phyloP scores from a whole-genome alignment of 768 basidiomycete genomes.

The Hirschioporus abietinus region DNA sequence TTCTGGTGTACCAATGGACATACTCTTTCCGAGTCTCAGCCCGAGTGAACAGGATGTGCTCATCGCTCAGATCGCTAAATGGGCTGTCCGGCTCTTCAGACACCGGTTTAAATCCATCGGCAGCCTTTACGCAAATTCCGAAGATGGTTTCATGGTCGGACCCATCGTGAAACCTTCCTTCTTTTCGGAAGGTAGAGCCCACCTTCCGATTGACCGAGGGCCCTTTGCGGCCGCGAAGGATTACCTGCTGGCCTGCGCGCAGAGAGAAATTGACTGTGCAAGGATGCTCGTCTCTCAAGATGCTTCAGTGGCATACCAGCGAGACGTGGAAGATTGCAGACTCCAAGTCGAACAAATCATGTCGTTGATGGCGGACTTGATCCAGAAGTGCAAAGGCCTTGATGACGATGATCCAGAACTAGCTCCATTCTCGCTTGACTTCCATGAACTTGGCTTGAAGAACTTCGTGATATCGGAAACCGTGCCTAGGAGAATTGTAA shows the following conservation, averaged over 20 bases:
- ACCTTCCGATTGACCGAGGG: constrained; percentile 27
- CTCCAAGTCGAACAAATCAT: constrained; percentile 26
- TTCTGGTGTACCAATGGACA: constrained; percentile 22
- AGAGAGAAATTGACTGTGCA: constrained; percentile 28
- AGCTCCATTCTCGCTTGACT: constrained; percentile 26
- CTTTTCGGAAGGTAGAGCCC: constrained; percentile 24
- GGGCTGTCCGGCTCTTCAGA: constrained; percentile 24
- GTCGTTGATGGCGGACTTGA: constrained; percentile 23
- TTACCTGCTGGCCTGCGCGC: constrained; percentile 30
- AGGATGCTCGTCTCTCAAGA: constrained; percentile 27
- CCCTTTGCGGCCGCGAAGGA: constrained; percentile 24
- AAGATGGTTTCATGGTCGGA: constrained; percentile 12
- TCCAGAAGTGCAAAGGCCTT: constrained; percentile 24
- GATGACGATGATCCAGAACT: constrained; percentile 27
- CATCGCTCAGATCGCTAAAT: constrained; percentile 24
- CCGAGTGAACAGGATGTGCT: constrained; percentile 21
- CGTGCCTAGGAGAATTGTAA: constrained; percentile 24
- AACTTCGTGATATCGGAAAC: constrained; percentile 24
- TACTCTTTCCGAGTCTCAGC: constrained; percentile 21
- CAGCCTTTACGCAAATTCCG: constrained; percentile 16
- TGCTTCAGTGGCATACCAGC: constrained; percentile 26
- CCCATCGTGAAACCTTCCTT: constrained; percentile 22
- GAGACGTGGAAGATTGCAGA: constrained; percentile 22
- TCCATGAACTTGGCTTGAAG: constrained; percentile 24
- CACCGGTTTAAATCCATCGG: constrained; percentile 25